These are phyloP conservation scores for Stentor coeruleus DNA, from an alignment of 73 alveolate genomes.

Conservation along the genomic window DNA sequence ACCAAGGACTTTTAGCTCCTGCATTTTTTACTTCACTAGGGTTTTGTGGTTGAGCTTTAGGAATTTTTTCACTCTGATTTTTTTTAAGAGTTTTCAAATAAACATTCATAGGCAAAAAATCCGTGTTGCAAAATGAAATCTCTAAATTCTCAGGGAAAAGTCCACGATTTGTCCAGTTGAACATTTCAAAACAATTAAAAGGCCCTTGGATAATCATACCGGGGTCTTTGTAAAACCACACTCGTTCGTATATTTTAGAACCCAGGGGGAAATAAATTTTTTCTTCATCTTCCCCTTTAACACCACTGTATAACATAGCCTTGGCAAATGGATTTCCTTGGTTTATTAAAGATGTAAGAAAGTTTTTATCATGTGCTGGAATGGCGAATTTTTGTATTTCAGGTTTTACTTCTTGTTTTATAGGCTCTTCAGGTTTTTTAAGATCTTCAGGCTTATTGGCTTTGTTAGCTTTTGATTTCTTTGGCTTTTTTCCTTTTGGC, in stretches of 20 bases:
- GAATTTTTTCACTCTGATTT: not conserved
- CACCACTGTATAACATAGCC: not conserved
- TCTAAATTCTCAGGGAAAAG: not conserved
- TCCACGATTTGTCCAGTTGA: not conserved
- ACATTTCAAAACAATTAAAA: not conserved
- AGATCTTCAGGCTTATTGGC: no score
- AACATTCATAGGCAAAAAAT: not conserved
- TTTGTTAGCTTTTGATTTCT: no score
- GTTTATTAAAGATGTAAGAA: not conserved
- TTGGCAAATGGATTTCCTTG: not conserved
- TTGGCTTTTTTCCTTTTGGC: conserved; percentile 1
- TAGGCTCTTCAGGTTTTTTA: no score
- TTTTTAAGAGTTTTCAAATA: not conserved
- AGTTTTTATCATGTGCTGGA: not conserved
- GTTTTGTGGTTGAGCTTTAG: no score
- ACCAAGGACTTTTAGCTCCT: no score
- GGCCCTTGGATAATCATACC: not conserved
- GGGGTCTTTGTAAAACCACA: not conserved
- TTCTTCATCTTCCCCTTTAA: not conserved
- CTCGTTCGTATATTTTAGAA: not conserved
- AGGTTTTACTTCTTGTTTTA: no score
- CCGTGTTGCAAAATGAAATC: not conserved
- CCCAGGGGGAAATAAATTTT: not conserved
- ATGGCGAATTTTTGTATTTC: no score
- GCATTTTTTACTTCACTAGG: no score